Conservation (phyloP, 768 basidiomycete species). For the Psilocybe subaeruginosa region DNA sequence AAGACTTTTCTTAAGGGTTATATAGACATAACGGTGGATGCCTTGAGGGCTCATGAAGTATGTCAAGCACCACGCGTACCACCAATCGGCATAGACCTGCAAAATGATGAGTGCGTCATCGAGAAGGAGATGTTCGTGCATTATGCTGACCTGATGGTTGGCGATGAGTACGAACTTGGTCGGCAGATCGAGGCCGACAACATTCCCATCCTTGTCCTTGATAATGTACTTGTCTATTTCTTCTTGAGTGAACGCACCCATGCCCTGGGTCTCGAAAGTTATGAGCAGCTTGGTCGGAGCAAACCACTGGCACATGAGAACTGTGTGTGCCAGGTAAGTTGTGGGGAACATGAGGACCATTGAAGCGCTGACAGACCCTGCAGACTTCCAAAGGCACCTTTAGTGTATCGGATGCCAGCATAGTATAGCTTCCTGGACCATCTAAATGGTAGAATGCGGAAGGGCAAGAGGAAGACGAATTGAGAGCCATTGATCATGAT, state of each 20-base stretch:
- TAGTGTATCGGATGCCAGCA: constrained; percentile 76
- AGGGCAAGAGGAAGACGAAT: constrained; percentile 68
- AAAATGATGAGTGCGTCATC: constrained; percentile 8
- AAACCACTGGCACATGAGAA: constrained; percentile 82
- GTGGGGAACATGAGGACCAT: not conserved
- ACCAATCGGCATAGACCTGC: constrained; percentile 81
- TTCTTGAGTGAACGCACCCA: constrained; percentile 61
- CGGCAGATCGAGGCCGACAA: constrained; percentile 69
- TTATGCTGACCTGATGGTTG: constrained; percentile 81
- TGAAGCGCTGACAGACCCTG: constrained; percentile 54
- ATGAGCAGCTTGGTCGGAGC: constrained; percentile 74
- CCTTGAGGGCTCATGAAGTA: constrained; percentile 68
- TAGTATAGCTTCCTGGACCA: constrained; percentile 62
- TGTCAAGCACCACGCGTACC: constrained; percentile 85
- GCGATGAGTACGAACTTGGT: constrained; percentile 83
- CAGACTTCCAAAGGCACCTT: constrained; percentile 79
- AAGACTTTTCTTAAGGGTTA: constrained; percentile 90
- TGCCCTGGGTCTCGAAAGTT: constrained; percentile 73
- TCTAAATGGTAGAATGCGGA: constrained; percentile 65
- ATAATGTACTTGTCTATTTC: constrained; percentile 62
- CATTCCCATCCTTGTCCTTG: constrained; percentile 57
- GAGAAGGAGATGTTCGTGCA: not conserved
- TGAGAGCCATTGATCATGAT: constrained; percentile 76
- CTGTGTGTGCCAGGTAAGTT: constrained; percentile 34
- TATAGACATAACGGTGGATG: constrained; percentile 76